Evolutionary conservation across 352 stramenopile species (phyloP), one percentile per base, ranked within the genome.

Genomic region (Pythium apleroticum): DNA sequence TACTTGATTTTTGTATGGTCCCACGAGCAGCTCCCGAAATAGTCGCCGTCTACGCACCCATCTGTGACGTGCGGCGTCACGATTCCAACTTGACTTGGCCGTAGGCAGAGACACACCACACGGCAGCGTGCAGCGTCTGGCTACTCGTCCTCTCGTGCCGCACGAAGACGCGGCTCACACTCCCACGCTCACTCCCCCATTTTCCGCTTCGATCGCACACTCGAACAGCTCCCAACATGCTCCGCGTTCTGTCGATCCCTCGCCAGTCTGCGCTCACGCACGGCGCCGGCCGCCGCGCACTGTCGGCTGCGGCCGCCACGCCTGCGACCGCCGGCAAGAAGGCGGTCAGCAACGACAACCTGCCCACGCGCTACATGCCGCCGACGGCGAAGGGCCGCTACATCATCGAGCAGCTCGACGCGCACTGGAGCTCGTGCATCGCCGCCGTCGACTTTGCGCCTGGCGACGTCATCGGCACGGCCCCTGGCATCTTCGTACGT

Each of bases 341-440:
- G 50, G 59, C 59, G 3, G 49, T 39, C 1, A 20, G 12, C 24
- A 62, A 74, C 27, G 65, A 61, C 28, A 70, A 60, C 41, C 59
- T 71, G 22, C 71, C 78, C 19, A 78, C 73, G 45, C 76, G 76
- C 54, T 91, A 90, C 66, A 74, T 84, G 35, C 82, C 82, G 1
- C 63, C 74, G 43, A 84, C 72, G 22, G 85, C 80, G 6, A 76
- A 90, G 24, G 84, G 84, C 46, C 73, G 76, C 57, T 91, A 86
- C 71, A 61, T 84, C 69, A 88, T 93, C 45, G 80, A 93, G 50
- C 82, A 91, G 68, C 57, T 66, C 41, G 86, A 80, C 52, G 81
- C 88, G 45, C 77, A 91, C 54, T 95, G 82, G 80, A 78, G 80
- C 41, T 90, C 87, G 20, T 83, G 75, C 2, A 80, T 95, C 39